phyloP scores from a whole-genome alignment of 2,329 filamentous ascomycete genomes.

The Pseudogymnoascus sp. region DNA sequence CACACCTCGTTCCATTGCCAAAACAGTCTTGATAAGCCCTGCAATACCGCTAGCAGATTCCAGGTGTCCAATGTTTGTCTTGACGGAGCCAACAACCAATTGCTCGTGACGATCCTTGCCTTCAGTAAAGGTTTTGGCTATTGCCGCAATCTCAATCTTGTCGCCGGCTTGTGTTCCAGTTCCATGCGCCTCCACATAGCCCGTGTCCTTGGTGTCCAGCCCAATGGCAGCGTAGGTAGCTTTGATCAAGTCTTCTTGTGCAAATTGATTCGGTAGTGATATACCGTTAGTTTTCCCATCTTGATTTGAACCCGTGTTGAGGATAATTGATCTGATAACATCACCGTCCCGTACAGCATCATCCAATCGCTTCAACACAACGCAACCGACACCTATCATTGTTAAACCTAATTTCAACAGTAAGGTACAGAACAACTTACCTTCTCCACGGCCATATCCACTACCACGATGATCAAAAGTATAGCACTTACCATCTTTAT shows the following conservation, averaged over 20 bases:
- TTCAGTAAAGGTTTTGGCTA: slow-evolving; percentile 18
- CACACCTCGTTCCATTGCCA: slow-evolving; percentile 26
- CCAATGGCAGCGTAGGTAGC: slow-evolving; percentile 25
- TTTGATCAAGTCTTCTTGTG: slow-evolving; percentile 30
- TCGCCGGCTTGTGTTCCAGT: slow-evolving; percentile 14
- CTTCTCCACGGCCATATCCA: slow-evolving; percentile 43
- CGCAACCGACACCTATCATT: slow-evolving; percentile 25
- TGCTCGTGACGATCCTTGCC: slow-evolving; percentile 12
- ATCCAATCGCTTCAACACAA: slow-evolving; percentile 37
- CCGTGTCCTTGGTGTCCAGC: slow-evolving; percentile 11
- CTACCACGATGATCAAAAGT: slow-evolving; percentile 35
- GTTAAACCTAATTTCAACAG: not conserved
- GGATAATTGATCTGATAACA: slow-evolving; percentile 37
- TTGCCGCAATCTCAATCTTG: slow-evolving; percentile 14
- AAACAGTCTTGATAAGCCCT: slow-evolving; percentile 21
- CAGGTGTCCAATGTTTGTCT: slow-evolving; percentile 25
- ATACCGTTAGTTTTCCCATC: slow-evolving; percentile 39
- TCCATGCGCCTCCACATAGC: slow-evolving; percentile 16
- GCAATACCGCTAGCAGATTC: slow-evolving; percentile 21
- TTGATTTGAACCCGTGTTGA: slow-evolving; percentile 35
- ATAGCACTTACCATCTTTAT: slow-evolving; percentile 26
- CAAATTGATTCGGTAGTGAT: slow-evolving; percentile 33
- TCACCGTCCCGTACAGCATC: slow-evolving; percentile 37
- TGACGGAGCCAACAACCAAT: slow-evolving; percentile 18
- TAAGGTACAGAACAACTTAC: not conserved